Evolutionary conservation across 768 basidiomycete species (phyloP).

Genomic region (Russula virescens): DNA sequence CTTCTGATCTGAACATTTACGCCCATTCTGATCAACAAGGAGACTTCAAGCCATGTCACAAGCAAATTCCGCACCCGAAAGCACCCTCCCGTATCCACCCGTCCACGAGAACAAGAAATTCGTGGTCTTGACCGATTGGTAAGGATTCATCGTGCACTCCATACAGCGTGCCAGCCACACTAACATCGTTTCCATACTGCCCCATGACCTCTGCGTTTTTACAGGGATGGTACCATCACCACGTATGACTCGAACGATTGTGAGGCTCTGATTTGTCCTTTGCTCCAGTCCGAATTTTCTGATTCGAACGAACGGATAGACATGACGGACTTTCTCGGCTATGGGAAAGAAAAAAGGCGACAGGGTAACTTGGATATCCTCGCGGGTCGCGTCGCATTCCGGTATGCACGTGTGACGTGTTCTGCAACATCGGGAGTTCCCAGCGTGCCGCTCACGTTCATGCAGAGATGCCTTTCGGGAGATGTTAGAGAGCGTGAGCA

Average conservation of each 20-base stretch:
- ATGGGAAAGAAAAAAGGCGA: conserved; percentile 67
- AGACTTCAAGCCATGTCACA: conserved; percentile 12
- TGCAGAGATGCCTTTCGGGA: conserved; percentile 78
- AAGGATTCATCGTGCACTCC: conserved; percentile 30
- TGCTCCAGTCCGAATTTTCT: background rate
- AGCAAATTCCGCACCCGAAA: conserved; percentile 40
- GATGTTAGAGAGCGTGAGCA: conserved; percentile 77
- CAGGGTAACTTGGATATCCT: conserved; percentile 70
- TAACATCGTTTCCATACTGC: background rate
- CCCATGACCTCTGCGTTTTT: background rate
- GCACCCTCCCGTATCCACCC: conserved; percentile 75
- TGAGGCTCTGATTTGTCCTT: conserved; percentile 33
- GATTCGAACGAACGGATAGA: conserved; percentile 38
- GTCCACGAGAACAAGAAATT: conserved; percentile 76
- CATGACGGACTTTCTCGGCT: conserved; percentile 87
- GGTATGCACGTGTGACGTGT: conserved; percentile 34
- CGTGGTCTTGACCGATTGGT: conserved; percentile 90
- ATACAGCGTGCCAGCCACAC: background rate
- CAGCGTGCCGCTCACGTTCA: background rate
- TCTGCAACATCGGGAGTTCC: background rate
- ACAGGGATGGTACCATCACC: conserved; percentile 91
- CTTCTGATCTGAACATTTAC: background rate
- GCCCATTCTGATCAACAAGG: background rate
- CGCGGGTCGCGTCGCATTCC: conserved; percentile 60
- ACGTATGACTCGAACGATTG: conserved; percentile 91